Evolutionary conservation across 2,329 filamentous ascomycete species (phyloP).

Genomic region (Diaporthe sp.): DNA sequence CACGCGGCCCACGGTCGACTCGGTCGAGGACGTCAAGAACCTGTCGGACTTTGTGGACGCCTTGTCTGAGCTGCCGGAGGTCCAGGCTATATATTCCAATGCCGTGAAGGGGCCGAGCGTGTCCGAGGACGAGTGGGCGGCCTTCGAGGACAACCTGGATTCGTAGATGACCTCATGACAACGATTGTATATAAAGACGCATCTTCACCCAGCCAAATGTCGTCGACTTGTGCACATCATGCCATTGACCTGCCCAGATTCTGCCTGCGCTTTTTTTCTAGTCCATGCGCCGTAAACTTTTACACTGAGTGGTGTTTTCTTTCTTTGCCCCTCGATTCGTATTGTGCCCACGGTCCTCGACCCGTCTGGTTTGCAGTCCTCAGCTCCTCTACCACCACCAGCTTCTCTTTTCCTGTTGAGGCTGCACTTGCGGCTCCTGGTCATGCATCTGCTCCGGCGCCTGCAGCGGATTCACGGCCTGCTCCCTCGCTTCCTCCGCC

Average conservation of each 20-base stretch:
- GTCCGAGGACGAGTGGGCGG: constrained; percentile 67
- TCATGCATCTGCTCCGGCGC: constrained; percentile 33
- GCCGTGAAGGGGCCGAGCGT: constrained; percentile 62
- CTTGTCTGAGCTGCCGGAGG: constrained; percentile 77
- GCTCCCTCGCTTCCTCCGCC: constrained; percentile 54
- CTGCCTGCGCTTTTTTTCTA: not conserved
- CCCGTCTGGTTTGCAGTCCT: not conserved
- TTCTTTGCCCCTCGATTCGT: not conserved
- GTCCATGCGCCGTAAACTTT: constrained; percentile 28
- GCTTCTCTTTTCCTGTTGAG: constrained; percentile 41
- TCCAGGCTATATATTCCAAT: constrained; percentile 87
- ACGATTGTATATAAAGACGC: not conserved
- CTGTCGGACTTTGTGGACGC: constrained; percentile 72
- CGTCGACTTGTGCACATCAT: not conserved
- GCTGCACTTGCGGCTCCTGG: constrained; percentile 47
- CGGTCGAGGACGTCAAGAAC: constrained; percentile 66
- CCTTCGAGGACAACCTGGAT: constrained; percentile 67
- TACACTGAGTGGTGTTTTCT: constrained; percentile 16
- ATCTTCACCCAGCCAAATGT: constrained; percentile 2
- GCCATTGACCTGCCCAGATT: not conserved
- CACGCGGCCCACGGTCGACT: constrained; percentile 75
- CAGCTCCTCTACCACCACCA: constrained; percentile 32
- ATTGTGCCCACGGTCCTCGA: constrained; percentile 4
- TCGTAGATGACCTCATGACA: constrained; percentile 46
- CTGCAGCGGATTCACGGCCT: constrained; percentile 36